A percentile compares a stretch with the other conserved stretches of the same genome.
Conservation (phyloP, 495 filamentous ascomycete species). For the Trichoderma reesei region DNA sequence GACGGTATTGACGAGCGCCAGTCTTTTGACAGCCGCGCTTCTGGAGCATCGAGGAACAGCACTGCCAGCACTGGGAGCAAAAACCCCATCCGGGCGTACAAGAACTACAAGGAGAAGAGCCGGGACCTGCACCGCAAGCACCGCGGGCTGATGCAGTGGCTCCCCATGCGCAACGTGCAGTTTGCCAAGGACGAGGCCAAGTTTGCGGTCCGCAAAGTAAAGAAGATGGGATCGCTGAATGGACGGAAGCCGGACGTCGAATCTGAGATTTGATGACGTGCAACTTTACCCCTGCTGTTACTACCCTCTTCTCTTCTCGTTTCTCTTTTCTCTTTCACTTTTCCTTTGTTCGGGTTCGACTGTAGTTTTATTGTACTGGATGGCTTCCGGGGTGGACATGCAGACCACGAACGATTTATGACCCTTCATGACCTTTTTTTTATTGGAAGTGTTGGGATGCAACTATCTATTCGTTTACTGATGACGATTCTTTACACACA, state of each 20-base stretch:
- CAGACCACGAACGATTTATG: no score
- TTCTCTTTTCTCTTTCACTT: neutral
- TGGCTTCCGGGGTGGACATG: no score
- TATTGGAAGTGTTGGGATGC: no score
- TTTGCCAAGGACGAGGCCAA: slow-evolving; percentile 64
- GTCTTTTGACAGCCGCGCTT: slow-evolving; percentile 18
- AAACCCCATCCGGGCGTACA: slow-evolving; percentile 37
- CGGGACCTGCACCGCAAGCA: slow-evolving; percentile 56
- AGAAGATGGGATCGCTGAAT: slow-evolving; percentile 44
- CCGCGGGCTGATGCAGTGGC: slow-evolving; percentile 69
- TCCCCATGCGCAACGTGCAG: slow-evolving; percentile 55
- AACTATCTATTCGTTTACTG: no score
- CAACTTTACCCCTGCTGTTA: neutral
- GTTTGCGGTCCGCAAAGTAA: slow-evolving; percentile 48
- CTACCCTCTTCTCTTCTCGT: neutral
- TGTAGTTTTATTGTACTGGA: no score
- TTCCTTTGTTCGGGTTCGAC: neutral
- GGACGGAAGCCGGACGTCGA: slow-evolving; percentile 63
- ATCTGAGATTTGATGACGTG: slow-evolving; percentile 13
- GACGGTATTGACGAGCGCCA: slow-evolving; percentile 11
- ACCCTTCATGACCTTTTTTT: no score
- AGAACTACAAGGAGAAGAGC: slow-evolving; percentile 44
- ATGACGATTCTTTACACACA: no score
- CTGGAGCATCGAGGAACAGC: slow-evolving; percentile 14
- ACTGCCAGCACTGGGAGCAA: slow-evolving; percentile 19